phyloP scores from a whole-genome alignment of 1,284 basidiomycete genomes.

The Ganoderma boninense region DNA sequence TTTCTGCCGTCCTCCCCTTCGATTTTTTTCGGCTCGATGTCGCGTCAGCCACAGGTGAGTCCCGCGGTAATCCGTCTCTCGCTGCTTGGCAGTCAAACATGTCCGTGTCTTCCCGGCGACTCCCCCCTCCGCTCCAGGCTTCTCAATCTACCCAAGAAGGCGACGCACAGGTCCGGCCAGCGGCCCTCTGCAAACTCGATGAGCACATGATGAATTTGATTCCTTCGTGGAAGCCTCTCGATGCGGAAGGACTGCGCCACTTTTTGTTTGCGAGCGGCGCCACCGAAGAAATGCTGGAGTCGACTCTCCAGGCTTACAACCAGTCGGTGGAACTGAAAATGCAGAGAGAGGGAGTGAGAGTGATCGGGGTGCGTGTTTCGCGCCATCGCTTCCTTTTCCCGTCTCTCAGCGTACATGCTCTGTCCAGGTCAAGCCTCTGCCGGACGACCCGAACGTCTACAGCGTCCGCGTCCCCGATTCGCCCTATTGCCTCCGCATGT shows the following conservation, averaged over 20 bases:
- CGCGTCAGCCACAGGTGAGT: too few species aligned
- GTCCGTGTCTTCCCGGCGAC: too few species aligned
- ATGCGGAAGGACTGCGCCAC: neutral
- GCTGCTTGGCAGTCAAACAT: too few species aligned
- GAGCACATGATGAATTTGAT: slow-evolving; percentile 2
- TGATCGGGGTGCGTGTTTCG: slow-evolving; percentile 1
- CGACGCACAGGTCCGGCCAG: neutral
- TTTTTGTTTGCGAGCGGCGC: neutral
- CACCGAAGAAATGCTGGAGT: neutral
- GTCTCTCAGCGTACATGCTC: too few species aligned
- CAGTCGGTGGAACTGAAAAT: neutral
- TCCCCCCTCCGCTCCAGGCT: too few species aligned
- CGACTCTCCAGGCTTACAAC: neutral
- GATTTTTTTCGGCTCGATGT: too few species aligned
- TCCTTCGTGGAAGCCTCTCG: neutral
- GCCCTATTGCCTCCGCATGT: slow-evolving; percentile 13
- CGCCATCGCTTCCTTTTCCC: neutral
- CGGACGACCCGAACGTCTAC: slow-evolving; percentile 6
- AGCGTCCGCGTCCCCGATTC: slow-evolving; percentile 12
- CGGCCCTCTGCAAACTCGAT: neutral
- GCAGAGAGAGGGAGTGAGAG: neutral
- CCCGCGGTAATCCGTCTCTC: too few species aligned
- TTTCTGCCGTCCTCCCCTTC: too few species aligned
- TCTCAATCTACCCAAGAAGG: neutral
- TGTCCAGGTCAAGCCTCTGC: slow-evolving; percentile 1